phyloP scores from a whole-genome alignment of 148 eudicot genomes.

The Amaranthus palmeri region DNA sequence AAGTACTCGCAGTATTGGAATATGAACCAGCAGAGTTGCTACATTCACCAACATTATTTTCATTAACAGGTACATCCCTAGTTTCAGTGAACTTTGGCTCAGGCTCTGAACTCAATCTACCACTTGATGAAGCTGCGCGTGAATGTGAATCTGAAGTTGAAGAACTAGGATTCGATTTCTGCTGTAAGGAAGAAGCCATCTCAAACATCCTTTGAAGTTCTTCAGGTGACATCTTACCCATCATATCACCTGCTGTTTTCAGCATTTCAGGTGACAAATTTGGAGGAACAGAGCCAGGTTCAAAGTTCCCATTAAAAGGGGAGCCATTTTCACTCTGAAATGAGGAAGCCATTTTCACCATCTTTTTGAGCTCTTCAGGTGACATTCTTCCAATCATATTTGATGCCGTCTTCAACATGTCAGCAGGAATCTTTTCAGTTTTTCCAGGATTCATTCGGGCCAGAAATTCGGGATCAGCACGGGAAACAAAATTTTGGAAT shows the following conservation, averaged over 20 bases:
- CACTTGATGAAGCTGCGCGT: constrained; percentile 27
- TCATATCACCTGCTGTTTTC: constrained; percentile 86
- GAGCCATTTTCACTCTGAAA: constrained; percentile 58
- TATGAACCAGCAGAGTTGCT: constrained; percentile 35
- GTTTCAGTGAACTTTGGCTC: constrained; percentile 26
- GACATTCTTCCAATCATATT: constrained; percentile 83
- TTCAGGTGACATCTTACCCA: constrained; percentile 86
- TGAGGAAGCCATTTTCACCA: constrained; percentile 85
- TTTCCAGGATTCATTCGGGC: constrained; percentile 58
- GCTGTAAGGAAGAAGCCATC: constrained; percentile 69
- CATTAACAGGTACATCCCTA: constrained; percentile 27
- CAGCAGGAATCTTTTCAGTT: constrained; percentile 61
- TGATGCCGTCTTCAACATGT: constrained; percentile 83
- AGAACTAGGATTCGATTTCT: constrained; percentile 38
- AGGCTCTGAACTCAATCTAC: constrained; percentile 34
- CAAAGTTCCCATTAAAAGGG: constrained; percentile 37
- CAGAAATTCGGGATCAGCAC: constrained; percentile 70
- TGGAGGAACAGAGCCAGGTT: constrained; percentile 54
- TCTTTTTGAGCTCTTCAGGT: constrained; percentile 87
- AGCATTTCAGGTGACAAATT: constrained; percentile 81
- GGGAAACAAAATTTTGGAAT: constrained; percentile 74
- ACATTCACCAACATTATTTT: constrained; percentile 37
- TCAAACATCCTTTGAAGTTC: constrained; percentile 83
- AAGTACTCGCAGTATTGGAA: constrained; percentile 42
- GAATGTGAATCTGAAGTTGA: neutral